Evolutionary conservation across 257 asterid species (phyloP).

Genomic region (Solanum virginianum): DNA sequence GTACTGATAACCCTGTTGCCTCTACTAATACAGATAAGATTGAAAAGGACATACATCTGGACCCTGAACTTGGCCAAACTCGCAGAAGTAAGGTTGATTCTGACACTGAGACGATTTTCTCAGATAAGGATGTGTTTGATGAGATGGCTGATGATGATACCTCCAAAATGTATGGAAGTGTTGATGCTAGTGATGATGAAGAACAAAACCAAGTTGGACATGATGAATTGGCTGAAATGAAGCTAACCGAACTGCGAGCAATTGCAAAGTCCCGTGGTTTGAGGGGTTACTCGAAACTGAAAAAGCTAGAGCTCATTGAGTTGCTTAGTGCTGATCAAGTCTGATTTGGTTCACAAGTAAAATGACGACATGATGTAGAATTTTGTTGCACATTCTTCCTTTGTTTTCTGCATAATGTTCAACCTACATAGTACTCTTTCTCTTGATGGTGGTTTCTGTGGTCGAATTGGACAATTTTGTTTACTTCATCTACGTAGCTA

Average conservation of each 20-base stretch:
- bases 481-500: not conserved
- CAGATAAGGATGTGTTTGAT: slow-evolving; percentile 24
- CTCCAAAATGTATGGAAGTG: slow-evolving; percentile 14
- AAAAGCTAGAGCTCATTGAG: slow-evolving; percentile 42
- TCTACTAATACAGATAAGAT: not conserved
- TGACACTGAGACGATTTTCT: not conserved
- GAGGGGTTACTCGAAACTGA: slow-evolving; percentile 62
- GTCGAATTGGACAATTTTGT: not conserved
- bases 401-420: not conserved
- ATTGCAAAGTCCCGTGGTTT: slow-evolving; percentile 62
- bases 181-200: slow-evolving; percentile 9
- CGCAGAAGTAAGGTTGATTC: slow-evolving; percentile 6
- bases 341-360: slow-evolving; percentile 1
- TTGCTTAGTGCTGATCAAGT: slow-evolving; percentile 18
- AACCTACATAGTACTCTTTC: not conserved
- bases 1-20: not conserved
- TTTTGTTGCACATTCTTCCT: not conserved
- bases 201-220: slow-evolving; percentile 10
- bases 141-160: slow-evolving; percentile 25
- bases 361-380: not conserved
- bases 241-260: slow-evolving; percentile 50
- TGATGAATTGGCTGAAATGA: slow-evolving; percentile 26
- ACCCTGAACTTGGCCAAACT: slow-evolving; percentile 10
- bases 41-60: slow-evolving; percentile 1
- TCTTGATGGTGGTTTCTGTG: not conserved